These are phyloP conservation scores for Schizophyllum amplum DNA, from an alignment of 1,284 basidiomycete species.

Conservation along the genomic window DNA sequence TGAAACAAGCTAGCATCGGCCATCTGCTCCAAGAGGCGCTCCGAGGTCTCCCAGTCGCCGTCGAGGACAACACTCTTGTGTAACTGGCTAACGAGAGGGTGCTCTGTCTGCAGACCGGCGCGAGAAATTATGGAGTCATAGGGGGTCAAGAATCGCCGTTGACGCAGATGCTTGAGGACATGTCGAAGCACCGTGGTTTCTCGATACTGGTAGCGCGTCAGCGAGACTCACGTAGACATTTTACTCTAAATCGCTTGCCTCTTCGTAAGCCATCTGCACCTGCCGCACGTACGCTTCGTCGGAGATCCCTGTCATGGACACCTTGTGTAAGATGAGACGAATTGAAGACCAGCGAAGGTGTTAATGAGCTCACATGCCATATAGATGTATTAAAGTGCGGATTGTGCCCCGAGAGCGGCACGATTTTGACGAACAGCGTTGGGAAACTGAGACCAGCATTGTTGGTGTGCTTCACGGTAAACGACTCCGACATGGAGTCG, in stretches of 20 bases:
- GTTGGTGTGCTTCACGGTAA: slow-evolving; percentile 48
- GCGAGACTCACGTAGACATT: too few relatives aligned
- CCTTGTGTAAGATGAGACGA: not conserved
- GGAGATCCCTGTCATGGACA: slow-evolving; percentile 41
- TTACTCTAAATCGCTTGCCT: too few relatives aligned
- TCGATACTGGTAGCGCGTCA: slow-evolving; percentile 38
- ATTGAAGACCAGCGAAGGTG: not conserved
- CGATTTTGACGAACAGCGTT: slow-evolving; percentile 61
- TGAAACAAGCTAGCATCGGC: slow-evolving; percentile 50
- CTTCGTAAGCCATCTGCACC: slow-evolving; percentile 43
- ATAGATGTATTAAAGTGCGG: slow-evolving; percentile 70
- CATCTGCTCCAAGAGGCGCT: slow-evolving; percentile 43
- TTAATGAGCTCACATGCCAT: slow-evolving; percentile 48
- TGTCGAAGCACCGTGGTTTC: slow-evolving; percentile 60
- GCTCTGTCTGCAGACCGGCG: slow-evolving; percentile 54
- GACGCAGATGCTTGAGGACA: slow-evolving; percentile 73
- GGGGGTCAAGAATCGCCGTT: slow-evolving; percentile 63
- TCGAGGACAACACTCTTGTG: slow-evolving; percentile 59
- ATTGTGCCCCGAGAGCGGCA: slow-evolving; percentile 65
- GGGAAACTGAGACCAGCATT: slow-evolving; percentile 49
- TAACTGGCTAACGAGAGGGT: slow-evolving; percentile 61
- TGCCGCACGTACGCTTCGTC: slow-evolving; percentile 47
- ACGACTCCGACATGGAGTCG: slow-evolving; percentile 54
- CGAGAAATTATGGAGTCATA: slow-evolving; percentile 54
- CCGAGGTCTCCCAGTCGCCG: slow-evolving; percentile 57